Base-by-base conservation (phyloP, 2,329 filamentous ascomycete genomes). In the Ascochyta clinopodiicola region DNA sequence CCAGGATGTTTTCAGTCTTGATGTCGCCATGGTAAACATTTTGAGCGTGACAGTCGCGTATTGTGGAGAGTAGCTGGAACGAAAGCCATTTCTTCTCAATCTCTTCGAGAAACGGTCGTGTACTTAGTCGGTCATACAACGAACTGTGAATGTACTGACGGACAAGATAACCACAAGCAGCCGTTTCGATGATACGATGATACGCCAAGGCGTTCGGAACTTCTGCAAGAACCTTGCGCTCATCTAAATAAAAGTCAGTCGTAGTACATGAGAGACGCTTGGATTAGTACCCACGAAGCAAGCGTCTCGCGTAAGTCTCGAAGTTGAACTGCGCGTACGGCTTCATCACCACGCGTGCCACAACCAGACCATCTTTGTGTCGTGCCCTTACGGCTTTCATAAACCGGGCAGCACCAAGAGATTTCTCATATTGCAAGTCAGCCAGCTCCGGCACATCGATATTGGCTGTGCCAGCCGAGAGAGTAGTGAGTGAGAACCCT, bases 61-160 rank as follows among this genome's bases (percentile, higher is more conserved):
- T 81, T 2, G 91, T 93, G 75, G 92, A 97, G 10, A 99, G 84
- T 2, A 99, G 84, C 78, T 99, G 95, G 68, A 96, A 99, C 0
- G 94, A 91, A 45, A 99, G 84, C 95, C 95, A 99, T 79, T 96
- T 97, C 83, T 97, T 98, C 77, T 99, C 95, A 62, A 99, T 95
- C 63, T 96, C 91, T 76, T 99, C 96, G 9, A 98, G 81, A 67
- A 99, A 99, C 0, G 95, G 96, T 7, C 96, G 87, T 8, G 95
- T 99, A 77, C 95, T 86, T 76, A 99, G 87, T 49, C 95, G 90
- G 78, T 99, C 95, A 78, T 99, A 99, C 4, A 99, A 84, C 22
- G 95, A 98, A 80, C 90, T 97, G 77, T 98, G 95, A 57, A 98
- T 87, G 73, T 91, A 98, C 77, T 98, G 96, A 47, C 95, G 89